These are phyloP conservation scores for Pyricularia pennisetigena DNA, from an alignment of 2,329 filamentous ascomycete species.

Conservation along the genomic window DNA sequence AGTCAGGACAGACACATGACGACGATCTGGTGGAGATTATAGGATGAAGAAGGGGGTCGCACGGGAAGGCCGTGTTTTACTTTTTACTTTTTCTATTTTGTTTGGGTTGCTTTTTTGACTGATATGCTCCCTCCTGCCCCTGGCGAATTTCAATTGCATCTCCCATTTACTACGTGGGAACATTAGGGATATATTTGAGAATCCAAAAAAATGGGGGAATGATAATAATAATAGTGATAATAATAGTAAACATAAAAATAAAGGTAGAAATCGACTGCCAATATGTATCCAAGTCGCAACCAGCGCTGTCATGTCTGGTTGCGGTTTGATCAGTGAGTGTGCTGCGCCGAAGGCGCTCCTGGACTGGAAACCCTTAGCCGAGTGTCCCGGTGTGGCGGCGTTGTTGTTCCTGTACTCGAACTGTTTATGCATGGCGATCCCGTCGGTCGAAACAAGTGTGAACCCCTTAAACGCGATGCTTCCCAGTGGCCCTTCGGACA, in stretches of 20 bases:
- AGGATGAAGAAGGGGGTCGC: neutral
- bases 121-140: neutral
- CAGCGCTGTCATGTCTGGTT: neutral
- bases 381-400: neutral
- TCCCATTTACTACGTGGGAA: neutral
- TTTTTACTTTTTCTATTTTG: neutral
- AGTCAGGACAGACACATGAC: neutral
- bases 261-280: too few species aligned
- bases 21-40: neutral
- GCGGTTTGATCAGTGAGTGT: neutral
- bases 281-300: neutral
- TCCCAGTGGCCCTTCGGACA: neutral
- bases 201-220: too few species aligned
- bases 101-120: neutral
- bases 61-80: neutral
- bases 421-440: neutral
- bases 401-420: neutral
- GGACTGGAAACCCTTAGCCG: neutral
- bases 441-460: neutral
- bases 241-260: too few species aligned
- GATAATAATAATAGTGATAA: too few species aligned
- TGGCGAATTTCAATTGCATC: too few species aligned
- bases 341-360: neutral
- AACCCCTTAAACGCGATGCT: neutral
- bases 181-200: neutral